phyloP scores from a whole-genome alignment of 139 green algal species.

The Microglena sp. region DNA sequence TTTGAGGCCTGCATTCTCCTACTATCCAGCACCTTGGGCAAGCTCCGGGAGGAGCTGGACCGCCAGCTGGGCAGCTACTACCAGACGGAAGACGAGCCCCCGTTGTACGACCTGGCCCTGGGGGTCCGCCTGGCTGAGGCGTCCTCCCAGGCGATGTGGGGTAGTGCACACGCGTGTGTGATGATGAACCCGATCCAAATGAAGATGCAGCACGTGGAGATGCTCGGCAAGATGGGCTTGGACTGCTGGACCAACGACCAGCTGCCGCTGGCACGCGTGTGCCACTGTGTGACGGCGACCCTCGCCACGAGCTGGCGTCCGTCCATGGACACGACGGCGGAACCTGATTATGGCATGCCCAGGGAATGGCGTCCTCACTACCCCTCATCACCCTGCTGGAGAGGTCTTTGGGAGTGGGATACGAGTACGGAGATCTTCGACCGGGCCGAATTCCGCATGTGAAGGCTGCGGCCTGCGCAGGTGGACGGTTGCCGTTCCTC shows the following conservation, averaged over 20 bases:
- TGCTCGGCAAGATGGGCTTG: slow-evolving; percentile 38
- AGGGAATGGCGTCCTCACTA: no score
- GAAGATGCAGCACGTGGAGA: slow-evolving; percentile 39
- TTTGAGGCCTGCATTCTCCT: slow-evolving; percentile 41
- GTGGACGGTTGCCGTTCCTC: no score
- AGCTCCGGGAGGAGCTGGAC: slow-evolving; percentile 29
- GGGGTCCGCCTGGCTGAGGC: slow-evolving; percentile 55
- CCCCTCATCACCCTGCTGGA: no score
- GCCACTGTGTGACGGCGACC: slow-evolving; percentile 40
- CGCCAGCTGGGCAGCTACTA: slow-evolving; percentile 17
- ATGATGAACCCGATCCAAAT: slow-evolving; percentile 25
- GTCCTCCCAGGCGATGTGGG: slow-evolving; percentile 55
- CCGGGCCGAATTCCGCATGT: no score
- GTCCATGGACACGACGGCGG: slow-evolving; percentile 30
- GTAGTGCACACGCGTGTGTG: slow-evolving; percentile 52
- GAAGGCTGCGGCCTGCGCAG: no score
- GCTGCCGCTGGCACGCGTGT: slow-evolving; percentile 41
- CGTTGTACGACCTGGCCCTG: slow-evolving; percentile 32
- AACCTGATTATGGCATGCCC: slow-evolving; percentile 45
- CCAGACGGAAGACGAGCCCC: no score
- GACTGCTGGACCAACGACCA: slow-evolving; percentile 37
- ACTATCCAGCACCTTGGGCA: slow-evolving; percentile 27
- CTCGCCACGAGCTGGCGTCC: slow-evolving; percentile 42
- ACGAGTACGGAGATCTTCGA: no score
- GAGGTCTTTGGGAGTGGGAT: no score